Percentiles rank a stretch among this genome's conserved stretches.
Evolutionary conservation across 2,329 filamentous ascomycete species (phyloP).

Genomic region (Verticillium zaregamsianum): DNA sequence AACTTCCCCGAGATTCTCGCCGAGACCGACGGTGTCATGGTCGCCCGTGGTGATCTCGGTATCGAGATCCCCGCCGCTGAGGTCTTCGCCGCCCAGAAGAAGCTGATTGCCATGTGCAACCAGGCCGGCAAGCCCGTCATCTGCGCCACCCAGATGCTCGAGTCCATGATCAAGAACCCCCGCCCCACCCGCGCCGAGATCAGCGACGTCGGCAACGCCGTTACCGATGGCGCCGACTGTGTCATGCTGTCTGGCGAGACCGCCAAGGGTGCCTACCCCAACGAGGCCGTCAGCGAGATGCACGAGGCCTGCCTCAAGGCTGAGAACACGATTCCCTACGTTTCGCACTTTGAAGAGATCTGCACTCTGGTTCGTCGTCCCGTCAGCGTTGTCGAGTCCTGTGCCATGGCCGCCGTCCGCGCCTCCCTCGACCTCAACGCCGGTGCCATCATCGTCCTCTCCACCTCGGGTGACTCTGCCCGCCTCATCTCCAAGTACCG

Average conservation of each 20-base stretch:
- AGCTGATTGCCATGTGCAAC: slow-evolving; percentile 99
- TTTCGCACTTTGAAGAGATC: slow-evolving; percentile 94
- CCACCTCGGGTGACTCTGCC: slow-evolving; percentile 91
- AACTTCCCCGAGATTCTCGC: slow-evolving; percentile 97
- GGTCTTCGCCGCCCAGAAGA: slow-evolving; percentile 99
- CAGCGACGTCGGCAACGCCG: slow-evolving; percentile 96
- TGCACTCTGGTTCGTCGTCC: slow-evolving; percentile 78
- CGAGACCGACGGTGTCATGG: slow-evolving; percentile 99
- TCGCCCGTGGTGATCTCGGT: slow-evolving; percentile 95
- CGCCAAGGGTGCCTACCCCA: slow-evolving; percentile 93
- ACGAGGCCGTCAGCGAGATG: slow-evolving; percentile 94
- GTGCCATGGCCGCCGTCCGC: slow-evolving; percentile 94
- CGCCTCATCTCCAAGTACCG: slow-evolving; percentile 97
- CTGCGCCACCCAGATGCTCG: slow-evolving; percentile 98
- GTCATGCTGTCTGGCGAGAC: slow-evolving; percentile 99
- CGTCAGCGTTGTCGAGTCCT: slow-evolving; percentile 85
- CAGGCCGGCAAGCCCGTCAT: slow-evolving; percentile 98
- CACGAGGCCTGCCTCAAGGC: slow-evolving; percentile 95
- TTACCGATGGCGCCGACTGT: slow-evolving; percentile 96
- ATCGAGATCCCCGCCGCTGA: slow-evolving; percentile 98
- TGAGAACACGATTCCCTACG: slow-evolving; percentile 95
- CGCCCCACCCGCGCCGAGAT: slow-evolving; percentile 97
- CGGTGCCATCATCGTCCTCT: slow-evolving; percentile 91
- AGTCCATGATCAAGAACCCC: slow-evolving; percentile 99
- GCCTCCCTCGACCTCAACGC: slow-evolving; percentile 95